Evolutionary conservation across 2,329 filamentous ascomycete species (phyloP).

Genomic region (Hymenoscyphus fraxineus): DNA sequence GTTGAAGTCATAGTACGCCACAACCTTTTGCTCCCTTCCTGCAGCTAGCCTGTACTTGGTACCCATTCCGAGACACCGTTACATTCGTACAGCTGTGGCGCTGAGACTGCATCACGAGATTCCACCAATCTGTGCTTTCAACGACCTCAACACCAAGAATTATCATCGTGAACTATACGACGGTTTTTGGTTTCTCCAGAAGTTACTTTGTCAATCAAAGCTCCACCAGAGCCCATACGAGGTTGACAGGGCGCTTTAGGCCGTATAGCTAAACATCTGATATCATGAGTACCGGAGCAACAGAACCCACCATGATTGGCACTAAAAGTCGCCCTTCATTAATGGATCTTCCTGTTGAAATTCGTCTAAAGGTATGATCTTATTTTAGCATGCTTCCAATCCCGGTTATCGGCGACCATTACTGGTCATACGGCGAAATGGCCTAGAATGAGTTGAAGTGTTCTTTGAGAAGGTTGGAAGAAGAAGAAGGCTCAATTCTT

Average conservation of each 20-base stretch:
- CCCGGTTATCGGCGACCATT: background rate
- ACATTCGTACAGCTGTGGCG: background rate
- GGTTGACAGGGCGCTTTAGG: background rate
- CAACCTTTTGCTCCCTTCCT: background rate
- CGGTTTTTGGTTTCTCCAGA: no score
- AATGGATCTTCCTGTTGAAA: slow-evolving; percentile 32
- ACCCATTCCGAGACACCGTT: background rate
- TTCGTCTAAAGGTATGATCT: slow-evolving; percentile 32
- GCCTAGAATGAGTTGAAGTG: no score
- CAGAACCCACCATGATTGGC: slow-evolving; percentile 10
- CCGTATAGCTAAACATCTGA: background rate
- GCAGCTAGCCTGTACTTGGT: background rate
- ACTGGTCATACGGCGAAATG: background rate
- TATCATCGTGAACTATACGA: background rate
- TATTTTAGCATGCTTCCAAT: background rate
- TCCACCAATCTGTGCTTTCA: background rate
- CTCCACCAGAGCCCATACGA: no score
- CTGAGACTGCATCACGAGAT: background rate
- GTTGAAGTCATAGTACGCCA: background rate
- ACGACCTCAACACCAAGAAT: background rate
- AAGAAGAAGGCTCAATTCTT: no score
- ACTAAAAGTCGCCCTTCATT: slow-evolving; percentile 23
- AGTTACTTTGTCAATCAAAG: no score
- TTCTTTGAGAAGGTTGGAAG: no score
- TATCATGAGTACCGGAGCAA: background rate